Evolutionary conservation across 2,329 filamentous ascomycete genomes (phyloP), one percentile per base, ranked within the genome.

Genomic region (Fusarium sp.): DNA sequence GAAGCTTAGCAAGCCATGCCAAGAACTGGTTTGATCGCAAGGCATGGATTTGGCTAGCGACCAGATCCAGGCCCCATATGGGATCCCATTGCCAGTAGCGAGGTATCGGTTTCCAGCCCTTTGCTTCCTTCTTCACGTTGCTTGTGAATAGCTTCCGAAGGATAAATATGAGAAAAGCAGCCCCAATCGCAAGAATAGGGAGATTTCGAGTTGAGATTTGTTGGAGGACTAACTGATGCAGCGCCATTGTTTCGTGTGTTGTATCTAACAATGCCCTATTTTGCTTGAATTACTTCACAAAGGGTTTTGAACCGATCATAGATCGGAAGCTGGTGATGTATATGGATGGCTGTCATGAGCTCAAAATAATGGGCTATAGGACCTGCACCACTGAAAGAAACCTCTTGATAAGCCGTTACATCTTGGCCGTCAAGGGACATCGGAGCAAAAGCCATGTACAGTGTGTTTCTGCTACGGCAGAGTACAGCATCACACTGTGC

Each of bases 61-160:
- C 57, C 0, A 60, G 57, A 6, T 60, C 57, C 0, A 60, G 44
- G 6, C 57, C 57, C 44, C 57, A 60, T 41, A 60, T n/a, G 3
- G 26, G 44, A 11, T 60, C 44, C 57, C 57, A 60, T 15, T 60
- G 57, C 57, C 57, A 60, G 26, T 51, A 60, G 14, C 44, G 26
- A 24, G 57, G 7, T 32, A 60, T 60, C 8, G 57, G 44, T 8
- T 60, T 28, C 44, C 44, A 60, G 4, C 44, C 44, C 26, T 30
- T 32, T 30, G 28, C 14, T 1, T 41, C 26, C 5, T 3, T 2
- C 2, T 10, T n/a, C 0, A 12, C 15, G 26, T 15, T 14, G 14
- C 12, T 20, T n/a, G 22, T 4, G 17, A 36, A 26, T 5, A 60
- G 57, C 22, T 10, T 60, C 1, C 20, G 30, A 8, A 60, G 4